Evolutionary conservation across 306 rosid genomes (phyloP).

Genomic region (Senna tora): DNA sequence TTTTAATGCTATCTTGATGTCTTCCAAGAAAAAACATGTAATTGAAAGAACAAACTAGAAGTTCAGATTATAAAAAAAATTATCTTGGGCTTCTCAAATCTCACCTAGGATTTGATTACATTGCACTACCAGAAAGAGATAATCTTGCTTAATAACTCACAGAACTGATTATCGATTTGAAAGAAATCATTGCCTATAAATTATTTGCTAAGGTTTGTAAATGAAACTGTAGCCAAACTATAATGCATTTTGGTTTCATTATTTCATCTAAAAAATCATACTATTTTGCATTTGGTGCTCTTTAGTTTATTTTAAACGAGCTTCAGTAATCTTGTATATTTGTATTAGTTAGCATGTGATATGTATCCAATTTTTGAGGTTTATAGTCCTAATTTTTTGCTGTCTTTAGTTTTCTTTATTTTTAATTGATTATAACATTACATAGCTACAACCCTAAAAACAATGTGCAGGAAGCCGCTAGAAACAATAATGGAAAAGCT

Average conservation of each 20-base stretch:
- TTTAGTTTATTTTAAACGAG: neutral
- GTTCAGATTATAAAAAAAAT: neutral
- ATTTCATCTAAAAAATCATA: neutral
- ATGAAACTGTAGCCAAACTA: neutral
- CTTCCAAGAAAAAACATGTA: neutral
- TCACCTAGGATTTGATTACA: neutral
- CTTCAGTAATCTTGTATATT: neutral
- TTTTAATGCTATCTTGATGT: no score
- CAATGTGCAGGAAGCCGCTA: slow-evolving; percentile 69
- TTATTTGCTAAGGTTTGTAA: neutral
- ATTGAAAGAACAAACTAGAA: neutral
- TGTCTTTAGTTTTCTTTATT: neutral
- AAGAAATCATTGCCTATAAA: neutral
- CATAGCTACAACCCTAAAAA: neutral
- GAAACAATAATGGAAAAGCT: slow-evolving; percentile 83
- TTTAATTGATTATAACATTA: slow-evolving; percentile 2
- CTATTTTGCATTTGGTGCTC: neutral
- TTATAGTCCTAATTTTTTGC: neutral
- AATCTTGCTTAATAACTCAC: neutral
- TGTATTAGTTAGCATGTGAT: neutral
- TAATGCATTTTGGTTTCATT: no score
- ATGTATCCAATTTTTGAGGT: neutral
- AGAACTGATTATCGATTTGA: neutral
- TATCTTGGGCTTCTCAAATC: neutral
- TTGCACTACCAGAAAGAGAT: neutral